Conservation (phyloP, 495 filamentous ascomycete species). For the Penicillium odoratum region DNA sequence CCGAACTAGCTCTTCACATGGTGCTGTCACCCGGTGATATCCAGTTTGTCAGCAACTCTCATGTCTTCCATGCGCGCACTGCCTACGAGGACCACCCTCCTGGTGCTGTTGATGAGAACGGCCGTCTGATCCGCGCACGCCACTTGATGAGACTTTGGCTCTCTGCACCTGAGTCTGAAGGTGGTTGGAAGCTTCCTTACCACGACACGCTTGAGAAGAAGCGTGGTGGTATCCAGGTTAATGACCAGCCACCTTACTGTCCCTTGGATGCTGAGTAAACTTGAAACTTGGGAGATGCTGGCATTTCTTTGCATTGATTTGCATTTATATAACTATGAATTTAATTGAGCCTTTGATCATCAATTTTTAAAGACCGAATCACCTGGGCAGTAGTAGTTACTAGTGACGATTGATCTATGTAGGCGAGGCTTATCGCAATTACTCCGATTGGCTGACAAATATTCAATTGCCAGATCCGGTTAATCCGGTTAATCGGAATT, state of each 20-base stretch:
- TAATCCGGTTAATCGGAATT: background rate
- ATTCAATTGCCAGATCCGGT: background rate
- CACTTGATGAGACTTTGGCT: conserved; percentile 81
- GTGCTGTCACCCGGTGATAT: conserved; percentile 71
- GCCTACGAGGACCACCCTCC: conserved; percentile 62
- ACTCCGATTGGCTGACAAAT: background rate
- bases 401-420: background rate
- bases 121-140: conserved; percentile 51
- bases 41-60: conserved; percentile 65
- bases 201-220: conserved; percentile 72
- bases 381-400: no score
- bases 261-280: conserved; percentile 66
- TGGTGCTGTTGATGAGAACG: conserved; percentile 29
- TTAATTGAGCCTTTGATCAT: background rate
- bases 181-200: conserved; percentile 78
- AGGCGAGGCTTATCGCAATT: background rate
- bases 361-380: no score
- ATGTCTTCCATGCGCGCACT: conserved; percentile 65
- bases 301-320: background rate
- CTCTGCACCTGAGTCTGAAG: conserved; percentile 70
- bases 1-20: conserved; percentile 67
- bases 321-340: background rate
- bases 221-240: conserved; percentile 77
- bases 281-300: background rate
- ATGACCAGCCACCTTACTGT: conserved; percentile 62